Evolutionary conservation across 2,329 filamentous ascomycete species (phyloP).

Genomic region (Phyllosticta citribraziliensis): DNA sequence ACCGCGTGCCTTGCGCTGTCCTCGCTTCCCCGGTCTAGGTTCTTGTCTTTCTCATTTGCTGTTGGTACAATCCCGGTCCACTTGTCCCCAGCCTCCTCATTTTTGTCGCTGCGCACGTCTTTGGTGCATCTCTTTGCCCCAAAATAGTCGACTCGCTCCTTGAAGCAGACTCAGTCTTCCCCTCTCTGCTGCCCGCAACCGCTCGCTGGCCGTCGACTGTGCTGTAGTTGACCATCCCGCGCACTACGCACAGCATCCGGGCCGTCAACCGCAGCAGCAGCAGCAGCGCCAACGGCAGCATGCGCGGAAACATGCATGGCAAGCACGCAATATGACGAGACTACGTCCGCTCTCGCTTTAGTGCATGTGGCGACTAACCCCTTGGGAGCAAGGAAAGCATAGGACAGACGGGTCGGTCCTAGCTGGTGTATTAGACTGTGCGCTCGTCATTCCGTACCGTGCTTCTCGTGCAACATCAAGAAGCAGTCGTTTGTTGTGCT

Average conservation of each 20-base stretch:
- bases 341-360: background rate
- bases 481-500: background rate
- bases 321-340: background rate
- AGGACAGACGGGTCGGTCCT: background rate
- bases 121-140: background rate
- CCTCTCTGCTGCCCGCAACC: background rate
- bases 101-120: background rate
- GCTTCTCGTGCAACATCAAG: background rate
- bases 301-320: background rate
- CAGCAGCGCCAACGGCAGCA: background rate
- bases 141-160: background rate
- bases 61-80: background rate
- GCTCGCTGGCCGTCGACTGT: background rate
- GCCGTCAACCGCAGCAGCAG: background rate
- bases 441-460: background rate
- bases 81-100: background rate
- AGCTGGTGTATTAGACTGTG: background rate
- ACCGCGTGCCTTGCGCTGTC: background rate
- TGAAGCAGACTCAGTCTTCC: background rate
- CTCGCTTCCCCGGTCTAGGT: background rate
- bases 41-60: background rate
- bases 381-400: background rate
- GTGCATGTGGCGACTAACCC: background rate
- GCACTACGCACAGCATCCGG: background rate
- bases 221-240: background rate